A percentile compares a stretch with the other conserved stretches of the same genome.
Evolutionary conservation across 371 early-diverging fungal genomes (phyloP).

Genomic region (Chytridiales sp.): DNA sequence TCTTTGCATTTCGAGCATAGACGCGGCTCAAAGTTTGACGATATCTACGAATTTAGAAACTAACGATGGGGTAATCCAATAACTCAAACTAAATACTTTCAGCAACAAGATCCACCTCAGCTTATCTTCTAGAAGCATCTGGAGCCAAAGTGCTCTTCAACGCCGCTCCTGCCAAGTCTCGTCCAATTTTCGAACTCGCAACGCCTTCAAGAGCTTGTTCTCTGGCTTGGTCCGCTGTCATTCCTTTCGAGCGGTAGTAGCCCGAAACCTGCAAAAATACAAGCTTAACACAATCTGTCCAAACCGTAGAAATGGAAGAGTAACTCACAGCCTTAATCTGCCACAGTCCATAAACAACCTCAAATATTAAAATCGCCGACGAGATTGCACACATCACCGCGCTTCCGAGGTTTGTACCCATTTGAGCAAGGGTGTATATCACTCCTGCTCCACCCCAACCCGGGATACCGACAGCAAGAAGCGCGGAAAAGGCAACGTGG

Average conservation of each 20-base stretch:
- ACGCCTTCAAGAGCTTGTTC: slow-evolving; percentile 26
- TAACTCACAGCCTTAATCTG: slow-evolving; percentile 26
- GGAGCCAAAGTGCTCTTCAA: slow-evolving; percentile 18
- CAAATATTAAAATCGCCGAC: slow-evolving; percentile 14
- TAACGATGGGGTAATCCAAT: too few species aligned
- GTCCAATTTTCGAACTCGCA: slow-evolving; percentile 19
- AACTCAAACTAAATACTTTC: too few species aligned
- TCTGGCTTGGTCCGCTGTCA: slow-evolving; percentile 28
- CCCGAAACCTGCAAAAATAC: slow-evolving; percentile 12
- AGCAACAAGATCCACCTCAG: too few species aligned
- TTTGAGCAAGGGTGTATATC: slow-evolving; percentile 18
- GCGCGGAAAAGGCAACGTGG: slow-evolving; percentile 28
- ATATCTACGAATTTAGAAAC: too few species aligned
- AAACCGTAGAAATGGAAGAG: neutral
- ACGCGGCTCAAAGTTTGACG: too few species aligned
- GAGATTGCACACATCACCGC: slow-evolving; percentile 25
- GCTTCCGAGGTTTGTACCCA: slow-evolving; percentile 20
- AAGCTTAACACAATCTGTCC: too few species aligned
- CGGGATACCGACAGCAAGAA: slow-evolving; percentile 37
- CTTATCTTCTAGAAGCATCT: neutral
- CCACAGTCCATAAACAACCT: slow-evolving; percentile 32
- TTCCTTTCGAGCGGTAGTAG: slow-evolving; percentile 30
- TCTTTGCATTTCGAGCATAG: too few species aligned
- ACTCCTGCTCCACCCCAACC: slow-evolving; percentile 42
- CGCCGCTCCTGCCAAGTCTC: slow-evolving; percentile 26